Percentiles rank a stretch among this genome's conserved stretches.
Evolutionary conservation across 1,284 basidiomycete genomes (phyloP).

Genomic region (Pisolithus thermaeus): DNA sequence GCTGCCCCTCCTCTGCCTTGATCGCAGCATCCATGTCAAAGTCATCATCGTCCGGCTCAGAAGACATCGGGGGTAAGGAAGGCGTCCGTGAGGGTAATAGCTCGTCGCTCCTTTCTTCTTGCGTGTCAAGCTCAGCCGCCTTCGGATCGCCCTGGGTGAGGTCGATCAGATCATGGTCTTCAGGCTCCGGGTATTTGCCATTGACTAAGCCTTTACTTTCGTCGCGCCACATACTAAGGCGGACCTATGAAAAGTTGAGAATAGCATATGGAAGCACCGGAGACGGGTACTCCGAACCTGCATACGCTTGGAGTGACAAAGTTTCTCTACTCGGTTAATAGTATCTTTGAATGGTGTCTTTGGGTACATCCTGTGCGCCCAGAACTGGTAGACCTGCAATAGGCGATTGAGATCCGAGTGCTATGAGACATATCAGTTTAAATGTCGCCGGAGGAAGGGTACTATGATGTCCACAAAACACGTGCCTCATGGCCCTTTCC

Average conservation of each 20-base stretch:
- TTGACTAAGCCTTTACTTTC: slow-evolving; percentile 53
- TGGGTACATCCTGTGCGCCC: slow-evolving; percentile 88
- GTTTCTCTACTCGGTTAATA: slow-evolving; percentile 72
- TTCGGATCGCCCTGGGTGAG: slow-evolving; percentile 24
- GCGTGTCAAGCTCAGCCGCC: slow-evolving; percentile 22
- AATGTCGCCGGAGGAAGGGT: background rate
- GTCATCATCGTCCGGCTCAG: slow-evolving; percentile 43
- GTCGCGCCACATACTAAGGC: slow-evolving; percentile 70
- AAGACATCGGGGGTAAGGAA: slow-evolving; percentile 44
- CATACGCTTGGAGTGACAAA: slow-evolving; percentile 81
- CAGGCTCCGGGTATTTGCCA: slow-evolving; percentile 28
- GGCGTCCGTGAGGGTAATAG: slow-evolving; percentile 30
- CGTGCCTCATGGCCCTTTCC: slow-evolving; percentile 88
- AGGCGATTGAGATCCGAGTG: slow-evolving; percentile 70
- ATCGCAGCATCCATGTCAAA: slow-evolving; percentile 52
- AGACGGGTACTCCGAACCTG: slow-evolving; percentile 44
- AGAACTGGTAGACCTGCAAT: slow-evolving; percentile 82
- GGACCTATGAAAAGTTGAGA: slow-evolving; percentile 39
- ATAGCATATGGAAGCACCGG: background rate
- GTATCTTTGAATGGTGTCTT: slow-evolving; percentile 83
- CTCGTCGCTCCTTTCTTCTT: slow-evolving; percentile 8
- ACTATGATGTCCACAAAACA: slow-evolving; percentile 4
- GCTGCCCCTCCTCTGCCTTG: slow-evolving; percentile 41
- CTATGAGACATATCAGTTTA: slow-evolving; percentile 33
- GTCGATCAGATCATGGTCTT: slow-evolving; percentile 25